These are phyloP conservation scores for Schizophyllum amplum DNA, from an alignment of 1,284 basidiomycete genomes.

Conservation along the genomic window DNA sequence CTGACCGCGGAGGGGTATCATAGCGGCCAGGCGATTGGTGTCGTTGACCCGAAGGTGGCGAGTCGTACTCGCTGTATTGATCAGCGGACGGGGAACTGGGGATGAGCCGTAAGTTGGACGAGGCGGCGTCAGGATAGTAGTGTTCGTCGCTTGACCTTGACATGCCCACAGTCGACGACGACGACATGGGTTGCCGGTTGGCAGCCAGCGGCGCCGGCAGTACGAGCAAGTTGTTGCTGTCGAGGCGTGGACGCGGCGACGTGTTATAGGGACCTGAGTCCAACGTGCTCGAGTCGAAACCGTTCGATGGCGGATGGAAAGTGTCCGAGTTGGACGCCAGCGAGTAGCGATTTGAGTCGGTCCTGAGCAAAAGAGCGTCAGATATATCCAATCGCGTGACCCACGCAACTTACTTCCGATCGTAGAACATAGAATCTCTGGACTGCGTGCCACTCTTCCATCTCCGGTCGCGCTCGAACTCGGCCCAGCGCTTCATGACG, in stretches of 20 bases:
- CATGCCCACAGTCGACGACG: conserved; percentile 47
- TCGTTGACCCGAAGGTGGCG: conserved; percentile 21
- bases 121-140: conserved; percentile 43
- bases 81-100: conserved; percentile 37
- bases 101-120: conserved; percentile 53
- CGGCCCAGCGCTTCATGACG: conserved; percentile 98
- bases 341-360: conserved; percentile 62
- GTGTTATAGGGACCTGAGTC: conserved; percentile 39
- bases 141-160: conserved; percentile 63
- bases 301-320: conserved; percentile 41
- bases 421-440: conserved; percentile 69
- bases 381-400: conserved; percentile 11
- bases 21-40: conserved; percentile 22
- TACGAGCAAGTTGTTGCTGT: conserved; percentile 61
- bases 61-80: conserved; percentile 33
- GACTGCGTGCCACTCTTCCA: conserved; percentile 86
- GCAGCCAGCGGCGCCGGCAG: conserved; percentile 62
- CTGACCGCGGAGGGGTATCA: conserved; percentile 21
- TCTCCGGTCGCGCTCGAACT: conserved; percentile 93
- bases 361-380: conserved; percentile 20
- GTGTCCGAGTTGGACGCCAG: conserved; percentile 70
- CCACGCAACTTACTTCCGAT: conserved; percentile 51
- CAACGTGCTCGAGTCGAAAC: conserved; percentile 53
- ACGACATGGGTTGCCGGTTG: conserved; percentile 39
- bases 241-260: conserved; percentile 45